Base-by-base conservation (phyloP, 2,329 filamentous ascomycete genomes). In the Botrytis medusae region DNA sequence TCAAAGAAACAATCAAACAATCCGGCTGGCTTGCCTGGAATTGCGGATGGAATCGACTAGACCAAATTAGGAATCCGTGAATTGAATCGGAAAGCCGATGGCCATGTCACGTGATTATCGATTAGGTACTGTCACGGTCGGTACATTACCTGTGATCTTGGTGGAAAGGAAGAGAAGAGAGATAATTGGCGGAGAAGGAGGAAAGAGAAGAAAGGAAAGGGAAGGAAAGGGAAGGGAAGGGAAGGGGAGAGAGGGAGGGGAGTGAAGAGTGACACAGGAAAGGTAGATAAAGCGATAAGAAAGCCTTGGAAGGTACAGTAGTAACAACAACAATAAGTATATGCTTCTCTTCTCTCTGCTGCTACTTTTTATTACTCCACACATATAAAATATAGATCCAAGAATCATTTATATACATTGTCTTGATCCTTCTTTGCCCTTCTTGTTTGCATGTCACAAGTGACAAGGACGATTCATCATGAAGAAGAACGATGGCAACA, bases 1-100 rank as follows among this genome's bases (percentile, higher is more conserved):
- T 69, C 71, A 60, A 72, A 72, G 71, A 72, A 72, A 72, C 63
- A 69, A 69, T 69, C 29, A 51, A 72, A 68, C 59, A 51, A 32
- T 46, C 34, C 46, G 62, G 51, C 62, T 72, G 22, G 46, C 46
- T 65, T 57, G 44, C 51, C 34, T 72, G 63, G 71, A 68, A 68
- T 42, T 67, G 29, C 51, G 48, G 62, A 60, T 14, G 18, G 46
- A 5, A 42, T 20, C 20, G 14, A 37, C 62, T 72, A 68, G 71
- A 18, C 34, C 22, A 3, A 10, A 37, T 34, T 18, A 29, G 14
- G 40, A 40, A 46, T 12, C 48, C 20, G 29, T 70, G 29, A 6
- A 10, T 32, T 4, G n/a, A 62, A 42, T 25, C 9, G 60, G 60
- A 57, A 57, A 62, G 34, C 34, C 25, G 60, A 25, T n/a, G 9